Conservation (phyloP, 2,329 filamentous ascomycete genomes). For the Aureobasidium lini region DNA sequence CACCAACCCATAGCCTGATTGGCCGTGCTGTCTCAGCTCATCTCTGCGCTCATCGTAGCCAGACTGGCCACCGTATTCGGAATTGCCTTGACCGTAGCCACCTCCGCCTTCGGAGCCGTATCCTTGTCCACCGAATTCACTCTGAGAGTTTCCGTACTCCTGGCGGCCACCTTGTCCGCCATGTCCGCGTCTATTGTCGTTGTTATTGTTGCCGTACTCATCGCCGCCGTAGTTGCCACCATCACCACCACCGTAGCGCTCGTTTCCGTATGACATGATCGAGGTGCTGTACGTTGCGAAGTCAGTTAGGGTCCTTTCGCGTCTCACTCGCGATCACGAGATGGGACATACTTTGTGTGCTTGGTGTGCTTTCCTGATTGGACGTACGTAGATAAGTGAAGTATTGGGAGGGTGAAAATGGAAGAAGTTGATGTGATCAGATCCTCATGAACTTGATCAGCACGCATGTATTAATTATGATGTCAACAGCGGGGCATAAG, state of each 20-base stretch:
- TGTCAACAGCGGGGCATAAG: constrained; percentile 4
- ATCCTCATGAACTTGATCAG: not conserved
- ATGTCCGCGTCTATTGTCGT: constrained; percentile 10
- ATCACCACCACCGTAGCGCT: constrained; percentile 20
- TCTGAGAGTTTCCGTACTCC: not conserved
- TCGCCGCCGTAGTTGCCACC: constrained; percentile 22
- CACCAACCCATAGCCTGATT: constrained; percentile 17
- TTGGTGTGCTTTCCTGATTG: not conserved
- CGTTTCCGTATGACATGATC: constrained; percentile 29
- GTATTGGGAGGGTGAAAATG: not conserved
- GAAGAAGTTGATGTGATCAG: not conserved
- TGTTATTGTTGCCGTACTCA: constrained; percentile 13
- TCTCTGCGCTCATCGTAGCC: constrained; percentile 16
- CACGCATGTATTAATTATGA: not conserved
- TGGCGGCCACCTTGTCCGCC: constrained; percentile 17
- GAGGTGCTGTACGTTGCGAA: not conserved
- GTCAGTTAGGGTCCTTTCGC: not conserved
- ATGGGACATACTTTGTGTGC: not conserved
- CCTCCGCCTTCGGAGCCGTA: not conserved
- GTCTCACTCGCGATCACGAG: too few species aligned
- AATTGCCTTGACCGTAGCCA: constrained; percentile 18
- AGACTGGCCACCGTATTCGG: constrained; percentile 15
- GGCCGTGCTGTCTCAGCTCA: constrained; percentile 15
- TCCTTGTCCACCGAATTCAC: constrained; percentile 14
- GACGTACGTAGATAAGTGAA: not conserved